Evolutionary conservation across 2,329 filamentous ascomycete species (phyloP).

Genomic region (Cercospora canescens): DNA sequence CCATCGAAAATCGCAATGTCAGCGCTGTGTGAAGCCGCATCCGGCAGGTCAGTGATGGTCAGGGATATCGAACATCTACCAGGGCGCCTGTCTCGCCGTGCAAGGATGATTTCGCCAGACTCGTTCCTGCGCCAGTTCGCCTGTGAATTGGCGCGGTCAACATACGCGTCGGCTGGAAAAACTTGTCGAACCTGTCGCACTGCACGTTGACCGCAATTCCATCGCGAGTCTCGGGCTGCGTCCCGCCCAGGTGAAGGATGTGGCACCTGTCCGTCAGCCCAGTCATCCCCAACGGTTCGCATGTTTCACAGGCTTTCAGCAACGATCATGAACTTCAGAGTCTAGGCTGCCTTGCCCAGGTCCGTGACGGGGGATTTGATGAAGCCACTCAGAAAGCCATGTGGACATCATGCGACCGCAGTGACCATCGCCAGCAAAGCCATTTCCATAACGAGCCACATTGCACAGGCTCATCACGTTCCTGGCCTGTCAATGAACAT

Average conservation of each 20-base stretch:
- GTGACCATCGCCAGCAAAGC: neutral
- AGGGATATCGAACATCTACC: conserved; percentile 2
- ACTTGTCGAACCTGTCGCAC: neutral
- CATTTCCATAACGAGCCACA: neutral
- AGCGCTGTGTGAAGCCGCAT: neutral
- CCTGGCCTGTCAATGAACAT: neutral
- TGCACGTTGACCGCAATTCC: neutral
- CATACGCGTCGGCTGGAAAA: neutral
- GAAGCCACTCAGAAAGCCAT: neutral
- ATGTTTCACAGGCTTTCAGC: neutral
- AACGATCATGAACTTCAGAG: neutral
- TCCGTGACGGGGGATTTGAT: neutral
- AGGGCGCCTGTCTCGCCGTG: neutral
- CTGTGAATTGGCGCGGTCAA: neutral
- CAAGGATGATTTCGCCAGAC: conserved; percentile 4
- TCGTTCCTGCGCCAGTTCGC: neutral
- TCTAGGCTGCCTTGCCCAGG: neutral
- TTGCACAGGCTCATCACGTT: neutral
- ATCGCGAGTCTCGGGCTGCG: neutral
- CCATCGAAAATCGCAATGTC: neutral
- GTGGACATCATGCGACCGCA: neutral
- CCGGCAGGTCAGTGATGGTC: neutral
- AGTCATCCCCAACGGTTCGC: neutral
- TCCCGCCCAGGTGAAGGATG: neutral
- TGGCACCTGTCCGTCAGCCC: neutral